Conservation (phyloP, 305 asterid genomes). For the Fraxinus latifolia region DNA sequence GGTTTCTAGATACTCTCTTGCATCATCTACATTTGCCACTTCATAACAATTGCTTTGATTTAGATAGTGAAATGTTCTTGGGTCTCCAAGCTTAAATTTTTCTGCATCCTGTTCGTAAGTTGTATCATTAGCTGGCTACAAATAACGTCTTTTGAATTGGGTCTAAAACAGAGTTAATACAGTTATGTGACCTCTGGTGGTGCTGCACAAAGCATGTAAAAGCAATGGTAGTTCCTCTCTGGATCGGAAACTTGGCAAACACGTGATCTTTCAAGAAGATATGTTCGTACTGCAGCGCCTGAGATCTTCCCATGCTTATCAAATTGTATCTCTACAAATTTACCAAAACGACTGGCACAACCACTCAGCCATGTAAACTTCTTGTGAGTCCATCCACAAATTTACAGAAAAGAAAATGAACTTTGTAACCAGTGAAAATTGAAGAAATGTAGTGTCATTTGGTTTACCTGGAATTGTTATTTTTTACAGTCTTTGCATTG, state of each 20-base stretch:
- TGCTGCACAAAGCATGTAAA: constrained; percentile 93
- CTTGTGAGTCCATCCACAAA: constrained; percentile 40
- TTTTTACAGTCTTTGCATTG: constrained; percentile 88
- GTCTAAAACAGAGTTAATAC: not conserved
- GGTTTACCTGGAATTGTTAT: constrained; percentile 85
- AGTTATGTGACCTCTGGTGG: constrained; percentile 73
- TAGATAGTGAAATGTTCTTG: constrained; percentile 72
- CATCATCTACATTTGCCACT: constrained; percentile 83
- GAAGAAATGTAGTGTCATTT: constrained; percentile 7
- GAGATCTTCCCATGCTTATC: constrained; percentile 88
- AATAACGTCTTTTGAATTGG: not conserved
- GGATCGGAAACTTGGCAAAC: constrained; percentile 97
- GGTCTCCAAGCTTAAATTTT: constrained; percentile 71
- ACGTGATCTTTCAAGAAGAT: constrained; percentile 92
- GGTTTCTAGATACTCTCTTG: constrained; percentile 84
- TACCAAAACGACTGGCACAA: constrained; percentile 88
- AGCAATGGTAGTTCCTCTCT: constrained; percentile 92
- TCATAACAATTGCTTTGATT: constrained; percentile 78
- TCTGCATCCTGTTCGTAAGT: constrained; percentile 57
- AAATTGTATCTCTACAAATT: constrained; percentile 92
- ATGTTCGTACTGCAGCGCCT: constrained; percentile 96
- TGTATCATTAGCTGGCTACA: constrained; percentile 23
- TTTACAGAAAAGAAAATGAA: constrained; percentile 1
- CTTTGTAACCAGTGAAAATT: not conserved
- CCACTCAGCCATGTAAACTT: constrained; percentile 46